Conservation (phyloP, 2,329 filamentous ascomycete species). For the Aotearoamyces nothofagi region DNA sequence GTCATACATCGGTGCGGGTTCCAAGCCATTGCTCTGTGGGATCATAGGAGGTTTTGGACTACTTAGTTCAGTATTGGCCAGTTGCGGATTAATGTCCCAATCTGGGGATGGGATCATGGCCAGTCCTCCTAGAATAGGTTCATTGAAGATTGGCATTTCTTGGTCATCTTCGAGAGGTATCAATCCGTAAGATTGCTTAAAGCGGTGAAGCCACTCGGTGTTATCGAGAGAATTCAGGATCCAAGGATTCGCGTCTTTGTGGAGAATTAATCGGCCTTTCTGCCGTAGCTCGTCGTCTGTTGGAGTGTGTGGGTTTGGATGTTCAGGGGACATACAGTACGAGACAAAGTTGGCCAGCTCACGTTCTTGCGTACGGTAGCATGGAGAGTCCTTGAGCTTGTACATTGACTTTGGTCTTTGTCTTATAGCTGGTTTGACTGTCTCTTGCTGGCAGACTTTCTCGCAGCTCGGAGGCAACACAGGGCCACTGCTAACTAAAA, state of each 20-base stretch:
- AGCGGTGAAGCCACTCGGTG: constrained; percentile 33
- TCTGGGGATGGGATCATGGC: too few species aligned
- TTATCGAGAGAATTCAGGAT: constrained; percentile 49
- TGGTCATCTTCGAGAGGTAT: neutral
- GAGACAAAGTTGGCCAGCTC: constrained; percentile 37
- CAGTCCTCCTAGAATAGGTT: too few species aligned
- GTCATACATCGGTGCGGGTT: too few species aligned
- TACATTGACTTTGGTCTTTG: neutral
- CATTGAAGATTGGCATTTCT: too few species aligned
- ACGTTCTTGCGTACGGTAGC: constrained; percentile 37
- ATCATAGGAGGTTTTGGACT: too few species aligned
- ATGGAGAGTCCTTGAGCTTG: constrained; percentile 39
- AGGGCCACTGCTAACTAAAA: constrained; percentile 17
- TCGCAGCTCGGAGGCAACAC: constrained; percentile 5
- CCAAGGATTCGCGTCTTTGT: constrained; percentile 46
- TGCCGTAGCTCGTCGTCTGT: constrained; percentile 37
- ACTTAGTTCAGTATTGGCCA: too few species aligned
- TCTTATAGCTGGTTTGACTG: neutral
- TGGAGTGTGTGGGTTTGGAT: constrained; percentile 42
- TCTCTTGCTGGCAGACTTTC: too few species aligned
- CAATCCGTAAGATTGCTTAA: constrained; percentile 23
- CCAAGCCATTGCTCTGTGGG: too few species aligned
- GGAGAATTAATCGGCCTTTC: constrained; percentile 44
- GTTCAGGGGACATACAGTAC: constrained; percentile 40
- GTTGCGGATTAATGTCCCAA: too few species aligned